Conservation (phyloP, 495 filamentous ascomycete species). For the Immersiella caudata region DNA sequence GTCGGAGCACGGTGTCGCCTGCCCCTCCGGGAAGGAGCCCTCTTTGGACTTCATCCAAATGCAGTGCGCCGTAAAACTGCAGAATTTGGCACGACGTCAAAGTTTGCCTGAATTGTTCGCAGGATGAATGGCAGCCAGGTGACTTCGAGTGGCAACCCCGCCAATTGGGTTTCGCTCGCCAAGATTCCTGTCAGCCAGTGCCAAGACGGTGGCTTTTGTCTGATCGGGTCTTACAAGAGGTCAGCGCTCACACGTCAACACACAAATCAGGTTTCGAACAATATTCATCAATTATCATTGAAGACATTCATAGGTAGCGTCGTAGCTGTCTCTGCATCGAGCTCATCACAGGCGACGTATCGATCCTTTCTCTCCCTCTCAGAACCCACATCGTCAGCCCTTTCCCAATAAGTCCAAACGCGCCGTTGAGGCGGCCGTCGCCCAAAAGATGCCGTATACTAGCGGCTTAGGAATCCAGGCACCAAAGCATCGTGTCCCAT, state of each 20-base stretch:
- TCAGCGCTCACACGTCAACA: neutral
- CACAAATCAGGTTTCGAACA: neutral
- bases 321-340: neutral
- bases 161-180: neutral
- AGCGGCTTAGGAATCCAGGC: neutral
- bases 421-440: neutral
- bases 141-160: neutral
- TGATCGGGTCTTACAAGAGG: neutral
- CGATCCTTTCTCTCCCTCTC: neutral
- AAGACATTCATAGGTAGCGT: neutral
- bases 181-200: neutral
- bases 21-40: neutral
- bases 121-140: neutral
- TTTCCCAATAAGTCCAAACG: neutral
- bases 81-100: neutral
- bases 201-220: neutral
- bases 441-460: neutral
- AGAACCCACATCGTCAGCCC: neutral
- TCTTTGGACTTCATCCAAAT: neutral
- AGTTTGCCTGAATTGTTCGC: neutral
- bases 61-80: constrained; percentile 1
- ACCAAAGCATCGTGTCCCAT: neutral
- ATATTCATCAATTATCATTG: neutral
- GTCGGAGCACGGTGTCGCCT: neutral
- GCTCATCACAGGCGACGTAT: neutral